Conservation (phyloP, 176 grass and related monocot species). For the Hyparrhenia diplandra region DNA sequence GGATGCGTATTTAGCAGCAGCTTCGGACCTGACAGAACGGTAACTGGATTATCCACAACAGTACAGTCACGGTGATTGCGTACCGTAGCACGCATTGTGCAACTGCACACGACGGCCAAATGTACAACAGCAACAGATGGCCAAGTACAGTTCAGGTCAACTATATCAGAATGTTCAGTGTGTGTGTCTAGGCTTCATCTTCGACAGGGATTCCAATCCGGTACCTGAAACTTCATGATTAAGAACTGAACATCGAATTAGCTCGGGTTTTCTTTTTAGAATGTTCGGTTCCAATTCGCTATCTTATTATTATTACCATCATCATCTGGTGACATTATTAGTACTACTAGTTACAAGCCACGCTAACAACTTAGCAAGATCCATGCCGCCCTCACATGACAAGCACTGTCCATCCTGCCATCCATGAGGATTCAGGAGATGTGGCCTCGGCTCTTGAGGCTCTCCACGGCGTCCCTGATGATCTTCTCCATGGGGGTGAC, state of each 20-base stretch:
- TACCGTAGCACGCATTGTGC: background rate
- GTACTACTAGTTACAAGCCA: background rate
- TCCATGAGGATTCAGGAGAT: background rate
- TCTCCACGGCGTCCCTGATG: conserved; percentile 69
- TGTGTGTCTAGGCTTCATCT: background rate
- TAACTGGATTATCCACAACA: background rate
- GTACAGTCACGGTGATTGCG: background rate
- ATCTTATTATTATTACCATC: background rate
- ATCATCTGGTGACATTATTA: background rate
- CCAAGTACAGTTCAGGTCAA: background rate
- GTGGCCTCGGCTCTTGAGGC: conserved; percentile 57
- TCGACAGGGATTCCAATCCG: background rate
- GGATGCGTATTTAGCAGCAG: too few species aligned
- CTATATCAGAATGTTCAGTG: background rate
- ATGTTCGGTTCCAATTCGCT: background rate
- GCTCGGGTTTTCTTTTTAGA: background rate
- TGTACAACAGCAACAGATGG: background rate
- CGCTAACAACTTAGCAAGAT: background rate
- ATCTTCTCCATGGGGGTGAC: conserved; percentile 69
- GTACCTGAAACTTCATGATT: background rate
- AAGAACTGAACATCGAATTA: background rate
- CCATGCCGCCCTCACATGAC: background rate
- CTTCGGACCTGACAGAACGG: background rate
- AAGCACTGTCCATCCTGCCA: background rate
- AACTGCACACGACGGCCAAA: background rate